Conservation (phyloP, 169 alveolate genomes). For the Plasmodium cynomolgi region DNA sequence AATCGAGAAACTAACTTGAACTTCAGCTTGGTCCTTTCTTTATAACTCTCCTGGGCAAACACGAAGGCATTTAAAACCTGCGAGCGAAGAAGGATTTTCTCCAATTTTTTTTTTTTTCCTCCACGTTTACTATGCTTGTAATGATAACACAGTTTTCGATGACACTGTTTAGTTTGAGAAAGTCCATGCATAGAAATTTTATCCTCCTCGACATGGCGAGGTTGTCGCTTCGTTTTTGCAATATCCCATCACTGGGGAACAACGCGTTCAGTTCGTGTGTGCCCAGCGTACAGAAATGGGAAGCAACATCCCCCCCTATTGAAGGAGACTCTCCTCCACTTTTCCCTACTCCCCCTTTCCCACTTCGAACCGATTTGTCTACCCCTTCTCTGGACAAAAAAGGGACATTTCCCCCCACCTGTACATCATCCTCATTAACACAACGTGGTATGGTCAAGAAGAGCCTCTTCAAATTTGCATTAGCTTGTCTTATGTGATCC, state of each 20-base stretch:
- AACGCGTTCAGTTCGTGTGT: constrained; percentile 10
- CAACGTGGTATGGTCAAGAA: constrained; percentile 18
- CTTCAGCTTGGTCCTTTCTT: constrained; percentile 46
- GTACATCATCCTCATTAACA: constrained; percentile 2
- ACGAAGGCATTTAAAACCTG: constrained; percentile 62
- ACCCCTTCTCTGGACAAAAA: background rate
- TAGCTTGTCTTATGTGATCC: constrained; percentile 27
- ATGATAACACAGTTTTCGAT: constrained; percentile 41
- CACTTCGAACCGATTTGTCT: background rate
- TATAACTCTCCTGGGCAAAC: constrained; percentile 54
- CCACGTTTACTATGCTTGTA: constrained; percentile 40
- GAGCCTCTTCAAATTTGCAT: constrained; percentile 17
- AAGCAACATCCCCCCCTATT: background rate
- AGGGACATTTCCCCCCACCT: background rate
- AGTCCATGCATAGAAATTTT: constrained; percentile 24
- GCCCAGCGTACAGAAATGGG: background rate
- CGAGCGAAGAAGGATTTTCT: constrained; percentile 32
- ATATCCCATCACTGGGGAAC: background rate
- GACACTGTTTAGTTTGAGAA: constrained; percentile 11
- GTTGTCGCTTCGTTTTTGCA: background rate
- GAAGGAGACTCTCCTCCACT: background rate
- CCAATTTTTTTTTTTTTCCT: constrained; percentile 54
- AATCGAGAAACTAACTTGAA: constrained; percentile 35
- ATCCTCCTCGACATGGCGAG: background rate
- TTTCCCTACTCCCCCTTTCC: background rate